A percentile compares a stretch with the other conserved stretches of the same genome.
phyloP scores from a whole-genome alignment of 148 eudicot genomes.

The Spergularia marina region DNA sequence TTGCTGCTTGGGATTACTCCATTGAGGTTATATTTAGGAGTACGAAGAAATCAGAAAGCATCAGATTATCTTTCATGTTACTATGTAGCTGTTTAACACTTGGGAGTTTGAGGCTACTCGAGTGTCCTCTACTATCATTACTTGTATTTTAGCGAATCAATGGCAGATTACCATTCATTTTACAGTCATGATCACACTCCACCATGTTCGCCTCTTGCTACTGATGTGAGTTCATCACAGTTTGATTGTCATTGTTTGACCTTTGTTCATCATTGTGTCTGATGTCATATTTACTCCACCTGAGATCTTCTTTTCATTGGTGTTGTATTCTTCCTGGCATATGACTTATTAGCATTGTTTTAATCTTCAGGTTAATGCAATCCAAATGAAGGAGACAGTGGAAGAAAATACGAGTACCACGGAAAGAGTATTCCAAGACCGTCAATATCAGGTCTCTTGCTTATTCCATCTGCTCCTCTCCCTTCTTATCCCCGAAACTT shows the following conservation, averaged over 20 bases:
- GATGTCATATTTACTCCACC: neutral
- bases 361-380: conserved; percentile 81
- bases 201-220: no score
- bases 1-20: no score
- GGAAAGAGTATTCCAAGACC: conserved; percentile 96
- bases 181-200: no score
- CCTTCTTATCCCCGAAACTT: neutral
- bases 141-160: no score
- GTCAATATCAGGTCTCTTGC: conserved; percentile 81
- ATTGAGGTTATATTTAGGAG: no score
- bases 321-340: neutral
- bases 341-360: conserved; percentile 8
- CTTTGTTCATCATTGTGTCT: neutral
- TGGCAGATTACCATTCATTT: no score
- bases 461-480: neutral
- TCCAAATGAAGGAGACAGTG: conserved; percentile 96
- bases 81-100: no score
- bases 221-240: no score
- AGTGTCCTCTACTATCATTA: no score
- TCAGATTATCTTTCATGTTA: no score
- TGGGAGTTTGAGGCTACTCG: no score
- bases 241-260: neutral
- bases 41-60: no score
- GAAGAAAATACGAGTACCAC: conserved; percentile 97
- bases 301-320: neutral